Evolutionary conservation across 768 basidiomycete genomes (phyloP), one percentile per base, ranked within the genome.

Genomic region (Crassisporium funariophilum): DNA sequence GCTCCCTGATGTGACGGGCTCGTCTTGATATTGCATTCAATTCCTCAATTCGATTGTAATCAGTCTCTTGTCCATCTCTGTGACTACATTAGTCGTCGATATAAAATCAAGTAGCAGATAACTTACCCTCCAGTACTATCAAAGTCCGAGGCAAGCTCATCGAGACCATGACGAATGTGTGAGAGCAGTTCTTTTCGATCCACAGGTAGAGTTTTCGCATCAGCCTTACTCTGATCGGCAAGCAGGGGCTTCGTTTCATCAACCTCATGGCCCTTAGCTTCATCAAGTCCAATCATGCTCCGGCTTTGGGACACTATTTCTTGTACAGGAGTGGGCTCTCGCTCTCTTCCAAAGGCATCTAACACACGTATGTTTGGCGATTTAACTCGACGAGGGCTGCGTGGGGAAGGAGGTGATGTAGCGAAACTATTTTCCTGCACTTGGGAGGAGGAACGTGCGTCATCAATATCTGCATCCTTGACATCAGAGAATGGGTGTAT

Each of bases 221-320:
- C 46, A 20, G n/a, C n/a, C n/a, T n/a, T n/a, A n/a, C n/a, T n/a
- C n/a, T n/a, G n/a, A n/a, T n/a, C n/a, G n/a, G n/a, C n/a, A n/a
- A n/a, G n/a, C n/a, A n/a, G n/a, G n/a, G n/a, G n/a, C n/a, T 60
- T 49, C 29, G 37, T 47, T 33, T 46, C 7, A 43, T 76, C 72
- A 12, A 86, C 69, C 54, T 83, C 79, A 42, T 70, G 75, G 6
- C 86, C 87, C 78, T 85, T 82, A 4, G 83, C 83, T 59, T 90
- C 86, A 33, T 87, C 75, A 24, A 88, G 67, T 34, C 84, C 77
- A 40, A 88, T 70, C 19, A 63, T 56, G 50, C 71, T 77, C 54
- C 62, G 74, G 41, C 55, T 75, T 8, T 62, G 54, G 44, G 57
- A 49, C 22, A 55, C 53, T 31, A 50, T 33, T 39, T 41, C 39